Base-by-base conservation (phyloP, 495 filamentous ascomycete genomes). In the Copromyces sp. region DNA sequence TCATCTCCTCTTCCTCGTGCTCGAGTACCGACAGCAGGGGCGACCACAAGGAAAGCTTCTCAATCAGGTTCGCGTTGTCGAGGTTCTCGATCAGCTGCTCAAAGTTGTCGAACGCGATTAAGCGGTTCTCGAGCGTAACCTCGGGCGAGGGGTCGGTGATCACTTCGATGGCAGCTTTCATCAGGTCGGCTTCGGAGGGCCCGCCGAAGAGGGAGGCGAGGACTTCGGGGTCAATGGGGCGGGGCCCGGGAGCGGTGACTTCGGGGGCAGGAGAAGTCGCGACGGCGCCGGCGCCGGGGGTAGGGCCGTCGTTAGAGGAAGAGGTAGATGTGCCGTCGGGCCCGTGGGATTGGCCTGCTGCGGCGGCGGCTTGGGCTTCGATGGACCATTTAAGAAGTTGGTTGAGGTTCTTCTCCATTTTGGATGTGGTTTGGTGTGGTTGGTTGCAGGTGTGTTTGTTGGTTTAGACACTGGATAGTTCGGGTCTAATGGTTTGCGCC, bases 11-110 rank as follows among this genome's bases (percentile, higher is more conserved):
- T 75, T 97, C 92, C 39, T 87, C 84, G 73, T 90, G 85, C 61
- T 83, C 78, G 20, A 99, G 85, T 47, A 92, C 86, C 3, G 82
- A 76, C 8, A 97, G 84, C 68, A 99, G 82, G 24, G 93, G 93
- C 8, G 87, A 85, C 95, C 95, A 99, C 68, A 98, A 83, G 8
- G 86, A 87, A 17, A 97, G 83, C 8, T 87, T 86, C 68, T 89
- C 90, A 70, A 97, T 84, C 80, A 97, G 94, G 84, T 97, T 98
- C 68, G 95, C 94, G 82, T 98, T 99, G 84, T 99, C 95, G 73
- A 98, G 87, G 45, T 85, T 87, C 84, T 97, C 95, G 75, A 98
- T 90, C 47, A 98, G 84, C 79, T 96, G 91, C 83, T 98, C 94
- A 69, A 98, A 92, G 84, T 98, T 97, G 86, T 99, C 95, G 81